Evolutionary conservation across 306 rosid genomes (phyloP).

Genomic region (Luffa aegyptiaca): DNA sequence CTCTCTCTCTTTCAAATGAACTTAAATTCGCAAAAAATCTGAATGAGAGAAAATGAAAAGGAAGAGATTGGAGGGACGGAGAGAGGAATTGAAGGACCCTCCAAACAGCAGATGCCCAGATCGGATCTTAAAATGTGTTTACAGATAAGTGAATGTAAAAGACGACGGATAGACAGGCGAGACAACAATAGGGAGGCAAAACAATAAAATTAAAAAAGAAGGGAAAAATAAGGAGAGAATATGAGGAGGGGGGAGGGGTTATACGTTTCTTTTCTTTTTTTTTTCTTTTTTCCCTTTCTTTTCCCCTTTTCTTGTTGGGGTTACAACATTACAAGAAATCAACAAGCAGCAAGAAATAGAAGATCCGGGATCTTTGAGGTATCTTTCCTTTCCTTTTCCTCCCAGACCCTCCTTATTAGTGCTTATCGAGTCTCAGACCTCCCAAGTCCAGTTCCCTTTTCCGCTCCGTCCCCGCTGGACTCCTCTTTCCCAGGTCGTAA

Average conservation of each 20-base stretch:
- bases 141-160: conserved; percentile 5
- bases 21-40: neutral
- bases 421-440: neutral
- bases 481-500: neutral
- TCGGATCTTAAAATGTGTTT: conserved; percentile 7
- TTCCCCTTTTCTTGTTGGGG: no score
- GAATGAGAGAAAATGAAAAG: neutral
- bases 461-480: neutral
- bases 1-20: neutral
- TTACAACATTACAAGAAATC: no score
- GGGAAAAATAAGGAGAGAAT: neutral
- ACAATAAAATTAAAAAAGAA: neutral
- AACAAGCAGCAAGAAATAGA: no score
- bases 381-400: neutral
- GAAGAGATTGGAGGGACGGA: neutral
- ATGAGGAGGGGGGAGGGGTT: neutral
- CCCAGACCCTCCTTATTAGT: neutral
- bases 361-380: neutral
- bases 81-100: neutral
- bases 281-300: no score
- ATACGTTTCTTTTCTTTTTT: no score
- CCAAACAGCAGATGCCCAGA: conserved; percentile 9
- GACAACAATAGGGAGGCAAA: neutral
- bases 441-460: neutral
- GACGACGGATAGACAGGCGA: neutral